Base-by-base conservation (phyloP, 129 eudicot species). In the Logfia minima region DNA sequence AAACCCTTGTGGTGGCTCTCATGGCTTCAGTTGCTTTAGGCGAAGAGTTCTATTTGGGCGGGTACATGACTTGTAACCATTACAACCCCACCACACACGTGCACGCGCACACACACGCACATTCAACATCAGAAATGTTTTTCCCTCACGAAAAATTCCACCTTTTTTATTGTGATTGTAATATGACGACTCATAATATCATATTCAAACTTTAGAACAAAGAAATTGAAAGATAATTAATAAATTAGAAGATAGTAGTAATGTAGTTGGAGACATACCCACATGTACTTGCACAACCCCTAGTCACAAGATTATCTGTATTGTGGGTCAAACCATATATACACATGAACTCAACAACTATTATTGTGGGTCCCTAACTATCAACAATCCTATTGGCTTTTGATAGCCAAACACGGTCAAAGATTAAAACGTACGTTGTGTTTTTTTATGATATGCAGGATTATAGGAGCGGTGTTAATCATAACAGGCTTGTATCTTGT, bases 31-130 rank as follows among this genome's bases (percentile, higher is more conserved):
- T 88, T 55, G 89, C 93, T 75, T 75, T 95, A 69, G 99, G 97
- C 24, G 99, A 95, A 82, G 89, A 91, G 77, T 95, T 95, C 79
- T 95, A 89, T 79, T 82, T 95, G 88, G 99, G 99, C 84, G 99
- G 99, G 99, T 95, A 77, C 43, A 31, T 63, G 14, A 10, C 39
- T 62, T 48, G 14, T 4, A 76, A 68, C 75, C 68, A 19, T 65
- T 66, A 72, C 56, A 45, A 69, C 73, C 81, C 81, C 10, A 81
- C 76, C 45, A 58, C 75, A 68, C 80, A 80, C 79, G 79, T 48
- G 70, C 55, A 68, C 62, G 26, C 23, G 13, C 31, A 31, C 70
- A 62, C 13, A 24, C n/a, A n/a, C n/a, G 53, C 61, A 70, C 28
- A 39, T 43, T 67, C 61, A 68, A 55, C 41, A 35, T 34, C 39